Base-by-base conservation (phyloP, 495 filamentous ascomycete genomes). In the Tuber borchii region DNA sequence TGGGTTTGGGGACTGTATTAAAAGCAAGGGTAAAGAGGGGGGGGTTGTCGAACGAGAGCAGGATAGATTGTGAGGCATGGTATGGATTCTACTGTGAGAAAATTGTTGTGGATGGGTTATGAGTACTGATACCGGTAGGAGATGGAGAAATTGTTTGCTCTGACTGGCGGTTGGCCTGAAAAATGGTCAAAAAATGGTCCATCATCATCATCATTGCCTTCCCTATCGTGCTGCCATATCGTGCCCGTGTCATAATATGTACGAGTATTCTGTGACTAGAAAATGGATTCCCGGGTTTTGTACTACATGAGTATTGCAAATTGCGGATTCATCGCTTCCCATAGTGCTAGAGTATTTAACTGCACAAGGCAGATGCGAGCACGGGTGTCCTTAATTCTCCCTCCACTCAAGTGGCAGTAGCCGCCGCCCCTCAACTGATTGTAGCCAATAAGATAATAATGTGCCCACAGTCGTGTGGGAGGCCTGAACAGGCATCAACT, bases 341-440 rank as follows among this genome's bases (percentile, higher is more conserved):
- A 0, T n/a, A 65, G n/a, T 65, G 56, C 56, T 65, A 26, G 56
- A 65, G 56, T 65, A 31, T 65, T 65, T 65, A 7, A 65, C 56
- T 31, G 56, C n/a, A 31, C 56, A 65, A 65, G 56, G 56, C 56
- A 65, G 56, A 65, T 65, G 56, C 56, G 56, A 65, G 56, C 56
- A 65, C 56, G 56, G 56, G 56, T 65, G 56, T 26, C 56, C 56
- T 65, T 65, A 65, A 65, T 31, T n/a, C 9, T 12, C 56, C n/a
- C 12, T 65, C 10, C 10, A 0, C 12, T 31, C n/a, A 65, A 31
- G 14, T 65, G 56, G n/a, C 56, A 2, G 56, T 31, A 65, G n/a
- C 56, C 56, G 56, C 56, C 26, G 12, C n/a, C 56, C 56, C 56
- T 31, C 56, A 65, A 31, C 56, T 12, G 16, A 65, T 65, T 31